Base-by-base conservation (phyloP, 768 basidiomycete genomes). In the Termitomyces sp. region DNA sequence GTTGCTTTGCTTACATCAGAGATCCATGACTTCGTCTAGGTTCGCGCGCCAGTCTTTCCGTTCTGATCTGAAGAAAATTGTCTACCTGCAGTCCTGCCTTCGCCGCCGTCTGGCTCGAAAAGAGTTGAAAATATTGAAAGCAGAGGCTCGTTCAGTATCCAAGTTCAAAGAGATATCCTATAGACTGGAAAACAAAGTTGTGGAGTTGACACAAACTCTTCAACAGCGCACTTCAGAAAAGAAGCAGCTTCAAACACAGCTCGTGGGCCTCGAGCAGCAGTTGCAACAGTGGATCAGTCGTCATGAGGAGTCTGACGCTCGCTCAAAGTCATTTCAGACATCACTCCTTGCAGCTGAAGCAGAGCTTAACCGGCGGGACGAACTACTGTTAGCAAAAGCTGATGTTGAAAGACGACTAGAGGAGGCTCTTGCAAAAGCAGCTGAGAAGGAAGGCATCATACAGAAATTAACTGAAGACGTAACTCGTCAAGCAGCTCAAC, bases 131-230 rank as follows among this genome's bases (percentile, higher is more conserved):
- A 77, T 75, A 10, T 83, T 99, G 62, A 88, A 82, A 67, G 83
- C 87, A 8, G 97, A 99, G 72, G 97, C 97, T 6, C 92, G 94
- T 52, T 98, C 97, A 1, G 95, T 95, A 29, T 90, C 92, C 64
- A 97, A 94, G 69, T 98, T 96, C 85, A 98, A 97, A 76, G 94
- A 97, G 74, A 97, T 96, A 63, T 98, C 96, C 0, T 98, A 98
- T 69, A 86, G 85, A 64, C 81, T 99, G 56, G 97, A 99, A 77
- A 99, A 98, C 81, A 99, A 98, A 75, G 97, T 99, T 45, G 93
- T 99, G 58, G 96, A 98, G 69, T 88, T 99, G 60, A 98, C 97
- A 0, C 97, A 99, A 70, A 85, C 77, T 16, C 81, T 99, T 13
- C 97, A 98, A 72, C 87, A 81, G 67, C 87, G 96, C 48, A 94